phyloP scores from a whole-genome alignment of 345 rosid species.

The Sisymbrium irio region DNA sequence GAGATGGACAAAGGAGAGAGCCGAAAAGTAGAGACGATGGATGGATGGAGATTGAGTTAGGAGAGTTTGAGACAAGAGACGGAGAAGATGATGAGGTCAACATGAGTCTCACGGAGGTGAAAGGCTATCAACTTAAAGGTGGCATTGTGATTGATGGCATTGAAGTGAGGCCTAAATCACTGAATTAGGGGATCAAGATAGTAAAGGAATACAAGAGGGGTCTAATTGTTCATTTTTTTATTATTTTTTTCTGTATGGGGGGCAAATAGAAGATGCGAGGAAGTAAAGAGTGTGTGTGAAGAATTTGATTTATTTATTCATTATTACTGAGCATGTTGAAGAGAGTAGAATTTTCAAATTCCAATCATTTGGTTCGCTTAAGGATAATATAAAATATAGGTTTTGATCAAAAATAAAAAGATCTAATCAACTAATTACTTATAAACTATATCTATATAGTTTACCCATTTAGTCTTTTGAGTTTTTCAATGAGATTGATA shows the following conservation, averaged over 20 bases:
- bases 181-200: neutral
- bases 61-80: conserved; percentile 38
- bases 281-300: neutral
- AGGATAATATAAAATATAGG: neutral
- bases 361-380: neutral
- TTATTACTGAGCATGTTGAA: neutral
- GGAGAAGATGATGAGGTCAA: conserved; percentile 27
- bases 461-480: too few species aligned
- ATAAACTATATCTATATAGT: too few species aligned
- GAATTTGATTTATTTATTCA: neutral
- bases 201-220: neutral
- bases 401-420: neutral
- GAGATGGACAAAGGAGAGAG: conserved; percentile 6
- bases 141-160: conserved; percentile 51
- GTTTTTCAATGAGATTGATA: too few species aligned
- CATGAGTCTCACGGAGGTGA: conserved; percentile 42
- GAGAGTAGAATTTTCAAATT: neutral
- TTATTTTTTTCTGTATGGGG: neutral
- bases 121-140: conserved; percentile 47
- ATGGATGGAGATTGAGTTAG: conserved; percentile 53
- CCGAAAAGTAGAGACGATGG: conserved; percentile 38
- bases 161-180: conserved; percentile 39
- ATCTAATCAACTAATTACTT: too few species aligned
- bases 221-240: too few species aligned
- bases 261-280: neutral